Percentiles rank a stretch among this genome's conserved stretches.
These are phyloP conservation scores for Blastocladiella britannica DNA, from an alignment of 192 early-diverging fungal species.

Conservation along the genomic window DNA sequence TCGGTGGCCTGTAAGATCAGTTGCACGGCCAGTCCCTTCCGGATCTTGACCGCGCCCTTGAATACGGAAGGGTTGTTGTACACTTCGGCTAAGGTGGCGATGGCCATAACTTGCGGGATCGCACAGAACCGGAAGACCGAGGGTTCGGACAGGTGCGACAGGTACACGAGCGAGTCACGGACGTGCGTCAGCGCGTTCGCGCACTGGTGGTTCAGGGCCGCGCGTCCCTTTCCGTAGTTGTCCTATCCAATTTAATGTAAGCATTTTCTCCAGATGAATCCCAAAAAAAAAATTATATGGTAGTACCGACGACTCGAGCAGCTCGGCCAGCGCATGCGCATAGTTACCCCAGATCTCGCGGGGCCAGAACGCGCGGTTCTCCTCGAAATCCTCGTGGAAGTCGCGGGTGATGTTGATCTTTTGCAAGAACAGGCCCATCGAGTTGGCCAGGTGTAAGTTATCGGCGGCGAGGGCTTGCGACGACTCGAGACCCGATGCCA, in stretches of 20 bases:
- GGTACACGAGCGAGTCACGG: slow-evolving; percentile 69
- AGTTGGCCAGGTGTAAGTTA: slow-evolving; percentile 38
- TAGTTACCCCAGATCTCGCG: slow-evolving; percentile 80
- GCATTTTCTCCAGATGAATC: too few relatives aligned
- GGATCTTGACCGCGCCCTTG: slow-evolving; percentile 71
- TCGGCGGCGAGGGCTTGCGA: slow-evolving; percentile 20
- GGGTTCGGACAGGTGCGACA: slow-evolving; percentile 50
- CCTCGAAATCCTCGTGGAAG: slow-evolving; percentile 70
- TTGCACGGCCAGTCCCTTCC: slow-evolving; percentile 60
- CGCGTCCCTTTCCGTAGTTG: background rate
- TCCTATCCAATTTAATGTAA: too few relatives aligned
- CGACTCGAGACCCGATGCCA: slow-evolving; percentile 60
- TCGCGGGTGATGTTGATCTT: slow-evolving; percentile 97
- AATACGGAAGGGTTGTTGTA: slow-evolving; percentile 73
- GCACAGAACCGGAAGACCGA: slow-evolving; percentile 85
- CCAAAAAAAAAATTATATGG: too few relatives aligned
- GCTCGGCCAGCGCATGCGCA: slow-evolving; percentile 40
- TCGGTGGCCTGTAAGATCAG: slow-evolving; percentile 35
- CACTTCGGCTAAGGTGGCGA: slow-evolving; percentile 67
- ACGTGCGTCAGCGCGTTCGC: slow-evolving; percentile 64
- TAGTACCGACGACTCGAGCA: slow-evolving; percentile 30
- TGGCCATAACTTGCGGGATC: slow-evolving; percentile 99
- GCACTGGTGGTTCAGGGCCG: slow-evolving; percentile 60
- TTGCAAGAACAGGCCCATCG: slow-evolving; percentile 96
- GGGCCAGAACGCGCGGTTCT: slow-evolving; percentile 91